Conservation (phyloP, 2,329 filamentous ascomycete species). For the Exutisphaerella laricina region DNA sequence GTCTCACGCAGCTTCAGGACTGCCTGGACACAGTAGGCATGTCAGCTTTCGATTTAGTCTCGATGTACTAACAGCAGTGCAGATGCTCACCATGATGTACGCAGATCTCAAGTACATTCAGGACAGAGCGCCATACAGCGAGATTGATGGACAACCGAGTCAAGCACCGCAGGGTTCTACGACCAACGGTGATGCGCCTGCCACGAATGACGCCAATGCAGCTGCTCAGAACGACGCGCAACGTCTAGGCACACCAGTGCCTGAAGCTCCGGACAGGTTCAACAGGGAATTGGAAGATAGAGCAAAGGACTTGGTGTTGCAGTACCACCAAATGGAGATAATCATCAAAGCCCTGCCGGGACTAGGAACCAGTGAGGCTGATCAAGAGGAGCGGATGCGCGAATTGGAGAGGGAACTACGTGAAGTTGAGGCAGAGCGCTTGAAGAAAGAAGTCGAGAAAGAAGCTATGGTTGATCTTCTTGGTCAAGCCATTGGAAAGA, state of each 20-base stretch:
- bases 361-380: slow-evolving; percentile 68
- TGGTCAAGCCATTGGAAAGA: slow-evolving; percentile 43
- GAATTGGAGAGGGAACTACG: slow-evolving; percentile 42
- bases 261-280: slow-evolving; percentile 60
- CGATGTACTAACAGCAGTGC: slow-evolving; percentile 7
- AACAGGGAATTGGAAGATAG: slow-evolving; percentile 64
- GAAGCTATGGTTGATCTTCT: slow-evolving; percentile 41
- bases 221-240: slow-evolving; percentile 19
- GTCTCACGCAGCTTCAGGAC: slow-evolving; percentile 78
- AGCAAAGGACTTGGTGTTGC: slow-evolving; percentile 68
- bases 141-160: slow-evolving; percentile 41
- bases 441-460: slow-evolving; percentile 39
- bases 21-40: slow-evolving; percentile 67
- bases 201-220: slow-evolving; percentile 8
- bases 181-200: slow-evolving; percentile 19
- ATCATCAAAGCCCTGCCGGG: slow-evolving; percentile 71
- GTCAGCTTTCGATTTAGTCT: not conserved
- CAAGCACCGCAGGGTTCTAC: slow-evolving; percentile 24
- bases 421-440: slow-evolving; percentile 38
- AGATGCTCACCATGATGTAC: slow-evolving; percentile 48
- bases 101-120: slow-evolving; percentile 42
- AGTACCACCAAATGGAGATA: slow-evolving; percentile 77
- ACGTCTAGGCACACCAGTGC: slow-evolving; percentile 46
- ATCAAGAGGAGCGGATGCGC: slow-evolving; percentile 60
- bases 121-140: slow-evolving; percentile 37